These are phyloP conservation scores for Thalassiosira hispida DNA, from an alignment of 352 stramenopile genomes.

Conservation along the genomic window DNA sequence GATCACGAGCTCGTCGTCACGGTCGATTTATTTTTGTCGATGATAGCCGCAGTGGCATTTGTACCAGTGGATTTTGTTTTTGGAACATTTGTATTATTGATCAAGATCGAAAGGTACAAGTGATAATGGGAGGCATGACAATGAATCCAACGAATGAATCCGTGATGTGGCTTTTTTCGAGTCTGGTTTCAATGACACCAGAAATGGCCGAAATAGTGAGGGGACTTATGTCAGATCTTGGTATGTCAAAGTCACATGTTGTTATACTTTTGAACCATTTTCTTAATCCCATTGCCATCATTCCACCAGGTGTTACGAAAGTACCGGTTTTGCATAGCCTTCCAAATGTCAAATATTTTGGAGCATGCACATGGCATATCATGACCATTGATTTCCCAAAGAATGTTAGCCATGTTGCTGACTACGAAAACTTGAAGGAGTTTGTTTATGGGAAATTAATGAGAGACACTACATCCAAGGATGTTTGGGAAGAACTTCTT, in stretches of 20 bases:
- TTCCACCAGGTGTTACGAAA: neutral
- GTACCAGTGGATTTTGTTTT: conserved; percentile 11
- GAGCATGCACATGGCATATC: conserved; percentile 29
- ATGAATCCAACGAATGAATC: conserved; percentile 8
- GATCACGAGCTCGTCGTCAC: neutral
- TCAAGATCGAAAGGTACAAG: conserved; percentile 9
- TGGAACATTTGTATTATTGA: conserved; percentile 27
- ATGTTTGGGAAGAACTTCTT: neutral
- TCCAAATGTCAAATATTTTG: neutral
- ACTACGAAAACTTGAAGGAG: neutral
- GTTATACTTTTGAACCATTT: neutral
- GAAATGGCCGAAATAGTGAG: neutral
- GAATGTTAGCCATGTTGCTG: conserved; percentile 4
- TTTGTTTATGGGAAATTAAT: conserved; percentile 18
- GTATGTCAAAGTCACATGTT: neutral
- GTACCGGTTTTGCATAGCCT: neutral
- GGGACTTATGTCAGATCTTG: conserved; percentile 4
- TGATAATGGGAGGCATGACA: conserved; percentile 20
- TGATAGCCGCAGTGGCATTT: conserved; percentile 26
- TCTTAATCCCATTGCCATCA: neutral
- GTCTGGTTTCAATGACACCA: conserved; percentile 18
- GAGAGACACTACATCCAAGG: neutral
- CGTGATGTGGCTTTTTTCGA: conserved; percentile 1
- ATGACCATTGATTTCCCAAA: conserved; percentile 21
- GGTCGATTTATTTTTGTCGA: conserved; percentile 10